phyloP scores from a whole-genome alignment of 805 yeast genomes.

The Teunomyces aglyptinius region DNA sequence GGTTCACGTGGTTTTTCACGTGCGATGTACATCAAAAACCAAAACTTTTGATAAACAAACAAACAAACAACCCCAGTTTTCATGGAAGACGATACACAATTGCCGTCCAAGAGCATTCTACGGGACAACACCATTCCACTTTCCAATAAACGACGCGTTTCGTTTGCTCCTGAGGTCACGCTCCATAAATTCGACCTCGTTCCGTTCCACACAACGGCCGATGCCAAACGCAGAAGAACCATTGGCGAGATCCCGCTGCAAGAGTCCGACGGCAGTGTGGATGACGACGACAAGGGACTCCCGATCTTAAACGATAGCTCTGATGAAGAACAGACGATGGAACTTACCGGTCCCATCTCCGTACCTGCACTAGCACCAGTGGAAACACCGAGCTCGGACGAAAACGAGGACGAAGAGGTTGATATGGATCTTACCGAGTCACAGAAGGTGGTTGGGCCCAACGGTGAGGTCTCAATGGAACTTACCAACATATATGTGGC shows the following conservation, averaged over 20 bases:
- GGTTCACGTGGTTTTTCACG: no score
- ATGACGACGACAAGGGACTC: constrained; percentile 11
- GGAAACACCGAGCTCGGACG: constrained; percentile 4
- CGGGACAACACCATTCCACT: constrained; percentile 24
- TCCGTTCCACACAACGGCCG: constrained; percentile 15
- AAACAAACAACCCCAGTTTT: not conserved
- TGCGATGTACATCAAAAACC: no score
- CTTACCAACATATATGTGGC: constrained; percentile 6
- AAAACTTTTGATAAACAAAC: not conserved
- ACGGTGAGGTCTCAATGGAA: constrained; percentile 9
- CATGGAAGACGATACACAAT: constrained; percentile 1
- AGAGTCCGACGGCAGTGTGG: constrained; percentile 7
- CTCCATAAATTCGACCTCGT: constrained; percentile 53
- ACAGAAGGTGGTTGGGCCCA: constrained; percentile 6
- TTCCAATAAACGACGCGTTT: constrained; percentile 51
- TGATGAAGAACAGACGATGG: constrained; percentile 31
- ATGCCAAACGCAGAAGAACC: constrained; percentile 25
- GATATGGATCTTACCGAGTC: constrained; percentile 23
- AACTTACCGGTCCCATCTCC: constrained; percentile 12
- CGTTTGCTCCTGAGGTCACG: constrained; percentile 76
- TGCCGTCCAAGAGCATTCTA: constrained; percentile 20
- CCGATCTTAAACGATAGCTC: constrained; percentile 25
- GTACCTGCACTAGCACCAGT: not conserved
- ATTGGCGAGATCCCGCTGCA: constrained; percentile 19
- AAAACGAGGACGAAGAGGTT: constrained; percentile 14